These are phyloP conservation scores for Wickerhamomyces sp. DNA, from an alignment of 1,139 yeast genomes.

Conservation along the genomic window DNA sequence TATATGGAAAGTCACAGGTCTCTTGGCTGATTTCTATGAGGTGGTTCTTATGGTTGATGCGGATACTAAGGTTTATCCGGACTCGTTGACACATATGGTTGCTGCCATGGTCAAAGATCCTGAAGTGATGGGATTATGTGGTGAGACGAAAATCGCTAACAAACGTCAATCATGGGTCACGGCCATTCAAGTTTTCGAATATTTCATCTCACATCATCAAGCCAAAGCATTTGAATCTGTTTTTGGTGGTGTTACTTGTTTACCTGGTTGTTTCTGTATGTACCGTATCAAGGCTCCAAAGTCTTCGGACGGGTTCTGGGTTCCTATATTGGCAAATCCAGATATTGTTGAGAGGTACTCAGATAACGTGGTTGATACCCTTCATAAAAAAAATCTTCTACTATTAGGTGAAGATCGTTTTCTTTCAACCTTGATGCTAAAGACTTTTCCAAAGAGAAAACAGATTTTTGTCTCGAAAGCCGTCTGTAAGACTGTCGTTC, in stretches of 20 bases:
- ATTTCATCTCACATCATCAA: slow-evolving; percentile 93
- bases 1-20: slow-evolving; percentile 84
- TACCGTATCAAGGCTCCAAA: slow-evolving; percentile 93
- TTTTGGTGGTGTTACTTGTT: slow-evolving; percentile 95
- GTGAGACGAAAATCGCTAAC: slow-evolving; percentile 93
- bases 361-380: slow-evolving; percentile 80
- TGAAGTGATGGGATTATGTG: slow-evolving; percentile 89
- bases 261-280: slow-evolving; percentile 97
- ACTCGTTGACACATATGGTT: slow-evolving; percentile 85
- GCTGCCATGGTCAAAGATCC: slow-evolving; percentile 94
- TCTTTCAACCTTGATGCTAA: slow-evolving; percentile 82
- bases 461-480: slow-evolving; percentile 95
- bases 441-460: slow-evolving; percentile 88
- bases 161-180: slow-evolving; percentile 88
- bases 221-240: slow-evolving; percentile 95
- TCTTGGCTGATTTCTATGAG: slow-evolving; percentile 85
- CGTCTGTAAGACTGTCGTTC: slow-evolving; percentile 91
- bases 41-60: slow-evolving; percentile 94
- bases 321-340: slow-evolving; percentile 92
- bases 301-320: slow-evolving; percentile 90
- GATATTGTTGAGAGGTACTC: slow-evolving; percentile 94
- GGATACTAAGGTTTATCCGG: slow-evolving; percentile 89
- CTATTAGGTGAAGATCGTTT: slow-evolving; percentile 93
- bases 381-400: slow-evolving; percentile 85
- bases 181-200: slow-evolving; percentile 92